These are phyloP conservation scores for Anacardium occidentale DNA, from an alignment of 345 rosid species.

Conservation along the genomic window DNA sequence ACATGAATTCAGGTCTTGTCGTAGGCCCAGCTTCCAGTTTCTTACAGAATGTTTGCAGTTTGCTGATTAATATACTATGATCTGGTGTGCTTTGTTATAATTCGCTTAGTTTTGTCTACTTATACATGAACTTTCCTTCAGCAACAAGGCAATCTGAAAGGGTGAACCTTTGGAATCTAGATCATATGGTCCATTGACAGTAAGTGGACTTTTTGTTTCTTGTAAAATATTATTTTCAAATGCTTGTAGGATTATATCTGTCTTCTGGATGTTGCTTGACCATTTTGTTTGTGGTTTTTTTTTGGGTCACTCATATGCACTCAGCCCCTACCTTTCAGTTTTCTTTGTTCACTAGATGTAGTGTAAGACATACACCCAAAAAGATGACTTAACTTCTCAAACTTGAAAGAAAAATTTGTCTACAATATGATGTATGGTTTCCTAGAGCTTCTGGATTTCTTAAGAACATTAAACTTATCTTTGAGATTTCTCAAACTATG, in stretches of 20 bases:
- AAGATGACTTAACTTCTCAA: neutral
- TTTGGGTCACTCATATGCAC: too few relatives aligned
- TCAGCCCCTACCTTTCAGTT: neutral
- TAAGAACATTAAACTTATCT: neutral
- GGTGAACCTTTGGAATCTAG: constrained; percentile 4
- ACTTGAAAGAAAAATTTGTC: neutral
- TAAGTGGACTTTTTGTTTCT: neutral
- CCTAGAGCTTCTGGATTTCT: neutral
- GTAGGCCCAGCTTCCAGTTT: constrained; percentile 1
- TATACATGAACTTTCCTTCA: neutral
- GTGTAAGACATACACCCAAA: neutral
- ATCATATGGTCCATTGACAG: neutral
- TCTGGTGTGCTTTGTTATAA: neutral
- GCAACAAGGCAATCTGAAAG: constrained; percentile 14
- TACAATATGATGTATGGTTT: neutral
- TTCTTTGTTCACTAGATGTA: neutral
- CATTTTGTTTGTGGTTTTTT: too few relatives aligned
- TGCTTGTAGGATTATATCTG: neutral
- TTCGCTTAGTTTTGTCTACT: neutral
- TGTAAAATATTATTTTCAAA: neutral
- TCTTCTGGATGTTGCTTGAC: neutral
- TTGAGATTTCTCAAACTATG: neutral
- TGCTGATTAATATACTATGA: neutral
- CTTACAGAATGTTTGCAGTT: neutral
- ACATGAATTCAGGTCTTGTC: neutral